Conservation (phyloP, 2,329 filamentous ascomycete genomes). For the Diaporthe amygdali region DNA sequence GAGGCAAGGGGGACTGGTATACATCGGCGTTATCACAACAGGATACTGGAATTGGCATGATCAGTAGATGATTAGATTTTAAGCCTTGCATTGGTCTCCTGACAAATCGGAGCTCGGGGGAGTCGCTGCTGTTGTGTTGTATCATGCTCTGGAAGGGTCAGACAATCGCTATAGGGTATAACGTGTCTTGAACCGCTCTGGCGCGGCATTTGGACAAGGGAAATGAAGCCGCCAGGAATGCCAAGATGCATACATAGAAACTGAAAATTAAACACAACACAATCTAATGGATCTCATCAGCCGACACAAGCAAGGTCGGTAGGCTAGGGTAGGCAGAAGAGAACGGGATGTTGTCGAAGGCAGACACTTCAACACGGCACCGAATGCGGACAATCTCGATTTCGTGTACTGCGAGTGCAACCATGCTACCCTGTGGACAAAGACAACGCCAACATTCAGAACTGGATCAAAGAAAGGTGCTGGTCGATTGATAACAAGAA, state of each 20-base stretch:
- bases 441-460: background rate
- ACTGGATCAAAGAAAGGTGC: background rate
- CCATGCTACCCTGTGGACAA: background rate
- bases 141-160: background rate
- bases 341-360: no score
- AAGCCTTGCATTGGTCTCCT: background rate
- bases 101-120: background rate
- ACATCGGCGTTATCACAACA: background rate
- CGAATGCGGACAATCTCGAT: background rate
- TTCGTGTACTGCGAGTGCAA: background rate
- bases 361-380: background rate
- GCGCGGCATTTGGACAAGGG: background rate
- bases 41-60: conserved; percentile 2
- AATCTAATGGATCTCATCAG: background rate
- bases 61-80: conserved; percentile 10
- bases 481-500: background rate
- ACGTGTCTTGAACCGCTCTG: background rate
- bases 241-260: background rate
- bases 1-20: background rate
- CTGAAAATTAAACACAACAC: background rate
- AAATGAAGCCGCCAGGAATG: background rate
- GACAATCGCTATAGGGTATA: background rate
- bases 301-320: background rate
- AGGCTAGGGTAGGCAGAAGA: background rate
- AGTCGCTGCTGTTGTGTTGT: background rate